phyloP scores from a whole-genome alignment of 148 eudicot genomes.

The Diospyros lotus region DNA sequence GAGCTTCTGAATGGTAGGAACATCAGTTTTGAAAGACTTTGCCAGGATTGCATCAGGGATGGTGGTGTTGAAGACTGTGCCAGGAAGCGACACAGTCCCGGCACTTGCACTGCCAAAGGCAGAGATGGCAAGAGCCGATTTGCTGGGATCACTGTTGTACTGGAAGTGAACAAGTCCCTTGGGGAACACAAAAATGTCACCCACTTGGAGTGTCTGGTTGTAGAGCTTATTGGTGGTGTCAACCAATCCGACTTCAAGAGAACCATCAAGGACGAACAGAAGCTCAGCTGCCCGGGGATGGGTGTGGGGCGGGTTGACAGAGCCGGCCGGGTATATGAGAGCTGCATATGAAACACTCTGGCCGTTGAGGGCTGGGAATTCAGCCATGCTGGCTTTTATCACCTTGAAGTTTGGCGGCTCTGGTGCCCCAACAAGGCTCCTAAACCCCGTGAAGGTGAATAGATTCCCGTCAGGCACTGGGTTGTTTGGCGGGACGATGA shows the following conservation, averaged over 20 bases:
- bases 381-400: background rate
- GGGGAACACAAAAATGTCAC: background rate
- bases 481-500: background rate
- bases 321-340: background rate
- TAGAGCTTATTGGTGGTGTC: conserved; percentile 8
- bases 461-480: background rate
- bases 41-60: background rate
- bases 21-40: conserved; percentile 15
- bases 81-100: conserved; percentile 1
- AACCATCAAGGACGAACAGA: background rate
- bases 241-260: background rate
- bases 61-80: background rate
- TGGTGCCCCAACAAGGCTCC: background rate
- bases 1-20: conserved; percentile 5
- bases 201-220: background rate
- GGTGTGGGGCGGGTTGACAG: conserved; percentile 12
- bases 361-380: background rate
- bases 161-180: conserved; percentile 6
- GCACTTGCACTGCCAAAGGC: conserved; percentile 1
- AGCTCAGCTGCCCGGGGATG: conserved; percentile 9
- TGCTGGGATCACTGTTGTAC: background rate
- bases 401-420: background rate
- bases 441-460: background rate
- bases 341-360: conserved; percentile 9
- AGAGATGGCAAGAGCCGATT: background rate